Conservation (phyloP, 176 grass and related monocot species). For the Triticum timopheevii region DNA sequence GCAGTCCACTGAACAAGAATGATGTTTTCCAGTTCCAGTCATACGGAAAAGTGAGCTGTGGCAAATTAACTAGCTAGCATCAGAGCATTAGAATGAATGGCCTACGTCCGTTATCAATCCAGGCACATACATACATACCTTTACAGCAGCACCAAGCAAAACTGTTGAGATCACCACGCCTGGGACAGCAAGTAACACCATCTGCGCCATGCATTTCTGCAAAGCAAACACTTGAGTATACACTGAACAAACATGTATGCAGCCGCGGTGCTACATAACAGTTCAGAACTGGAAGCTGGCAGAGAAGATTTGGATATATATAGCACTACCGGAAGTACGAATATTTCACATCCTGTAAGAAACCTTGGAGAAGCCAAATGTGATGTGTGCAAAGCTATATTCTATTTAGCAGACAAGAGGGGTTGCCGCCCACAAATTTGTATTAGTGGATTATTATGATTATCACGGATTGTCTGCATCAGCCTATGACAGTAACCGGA, state of each 20-base stretch:
- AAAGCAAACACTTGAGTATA: constrained; percentile 2
- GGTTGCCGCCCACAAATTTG: no score
- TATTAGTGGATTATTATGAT: not conserved
- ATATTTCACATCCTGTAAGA: not conserved
- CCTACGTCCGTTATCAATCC: not conserved
- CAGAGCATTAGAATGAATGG: not conserved
- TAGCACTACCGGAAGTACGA: not conserved
- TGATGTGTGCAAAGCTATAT: not conserved
- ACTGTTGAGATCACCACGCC: constrained; percentile 84
- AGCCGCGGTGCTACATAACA: not conserved
- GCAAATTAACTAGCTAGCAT: constrained; percentile 16
- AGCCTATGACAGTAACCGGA: not conserved
- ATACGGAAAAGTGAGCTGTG: constrained; percentile 82
- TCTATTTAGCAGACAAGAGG: not conserved
- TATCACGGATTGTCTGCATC: no score
- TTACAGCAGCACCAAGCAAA: constrained; percentile 60
- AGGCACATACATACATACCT: constrained; percentile 49
- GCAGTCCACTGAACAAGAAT: constrained; percentile 78
- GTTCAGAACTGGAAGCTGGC: not conserved
- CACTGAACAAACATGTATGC: not conserved
- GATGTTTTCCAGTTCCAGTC: constrained; percentile 95
- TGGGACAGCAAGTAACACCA: constrained; percentile 87
- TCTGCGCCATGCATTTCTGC: constrained; percentile 91
- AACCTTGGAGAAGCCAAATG: not conserved
- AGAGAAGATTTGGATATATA: not conserved